Conservation (phyloP, 208 protist species). For the Kentomonas sorsogonicus region DNA sequence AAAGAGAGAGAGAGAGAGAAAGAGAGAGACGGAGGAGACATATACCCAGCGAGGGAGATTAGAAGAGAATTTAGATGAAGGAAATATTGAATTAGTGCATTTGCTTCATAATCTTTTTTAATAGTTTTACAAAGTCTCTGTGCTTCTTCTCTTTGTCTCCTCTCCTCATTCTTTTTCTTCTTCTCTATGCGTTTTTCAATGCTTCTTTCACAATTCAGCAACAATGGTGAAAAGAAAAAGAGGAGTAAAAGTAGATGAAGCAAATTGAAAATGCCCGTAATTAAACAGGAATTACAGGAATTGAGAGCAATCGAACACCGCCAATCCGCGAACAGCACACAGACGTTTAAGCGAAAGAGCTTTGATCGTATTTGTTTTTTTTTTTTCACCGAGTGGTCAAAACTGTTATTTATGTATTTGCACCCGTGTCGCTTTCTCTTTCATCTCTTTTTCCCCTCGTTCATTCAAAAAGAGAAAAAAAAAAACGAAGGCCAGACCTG, state of each 20-base stretch:
- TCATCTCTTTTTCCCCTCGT: constrained; percentile 2
- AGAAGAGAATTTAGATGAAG: too few relatives aligned
- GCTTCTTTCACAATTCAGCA: background rate
- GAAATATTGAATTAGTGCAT: too few relatives aligned
- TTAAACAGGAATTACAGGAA: too few relatives aligned
- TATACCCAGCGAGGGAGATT: too few relatives aligned
- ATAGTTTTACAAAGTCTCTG: background rate
- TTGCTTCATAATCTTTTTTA: background rate
- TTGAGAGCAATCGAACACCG: too few relatives aligned
- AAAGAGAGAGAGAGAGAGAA: background rate
- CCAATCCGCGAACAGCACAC: constrained; percentile 7
- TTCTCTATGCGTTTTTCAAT: constrained; percentile 9
- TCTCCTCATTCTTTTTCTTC: constrained; percentile 13
- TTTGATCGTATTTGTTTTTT: constrained; percentile 11
- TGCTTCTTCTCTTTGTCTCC: constrained; percentile 5
- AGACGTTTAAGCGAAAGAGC: constrained; percentile 7
- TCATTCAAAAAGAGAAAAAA: constrained; percentile 4
- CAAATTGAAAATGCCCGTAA: too few relatives aligned
- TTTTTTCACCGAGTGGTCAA: constrained; percentile 6
- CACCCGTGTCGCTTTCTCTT: constrained; percentile 5
- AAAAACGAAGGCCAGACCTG: background rate
- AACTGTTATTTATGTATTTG: too few relatives aligned
- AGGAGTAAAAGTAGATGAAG: constrained; percentile 8
- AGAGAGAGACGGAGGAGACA: background rate
- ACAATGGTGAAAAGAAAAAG: background rate